phyloP scores from a whole-genome alignment of 768 basidiomycete genomes.

The Lactarius sp. region DNA sequence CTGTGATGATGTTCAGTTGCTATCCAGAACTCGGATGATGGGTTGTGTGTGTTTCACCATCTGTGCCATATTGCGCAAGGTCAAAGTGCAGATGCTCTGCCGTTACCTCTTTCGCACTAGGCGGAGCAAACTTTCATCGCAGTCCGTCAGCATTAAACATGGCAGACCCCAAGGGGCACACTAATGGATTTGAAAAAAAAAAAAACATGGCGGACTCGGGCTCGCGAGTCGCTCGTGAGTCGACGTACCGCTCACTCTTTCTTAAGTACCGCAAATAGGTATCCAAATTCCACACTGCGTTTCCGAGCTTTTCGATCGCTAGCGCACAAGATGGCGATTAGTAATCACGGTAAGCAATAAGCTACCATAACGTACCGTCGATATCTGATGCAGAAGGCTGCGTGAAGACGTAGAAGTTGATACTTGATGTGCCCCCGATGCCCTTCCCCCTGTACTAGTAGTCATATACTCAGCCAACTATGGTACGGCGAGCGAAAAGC shows the following conservation, averaged over 20 bases:
- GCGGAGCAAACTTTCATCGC: slow-evolving; percentile 4
- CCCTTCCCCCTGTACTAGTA: slow-evolving; percentile 26
- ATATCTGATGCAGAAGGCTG: slow-evolving; percentile 25
- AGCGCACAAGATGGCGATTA: no score
- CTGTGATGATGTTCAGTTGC: not conserved
- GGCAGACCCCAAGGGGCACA: no score
- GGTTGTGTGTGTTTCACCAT: not conserved
- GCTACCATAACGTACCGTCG: slow-evolving; percentile 14
- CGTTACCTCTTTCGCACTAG: slow-evolving; percentile 1
- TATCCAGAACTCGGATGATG: not conserved
- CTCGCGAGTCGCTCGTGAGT: no score
- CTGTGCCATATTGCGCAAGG: slow-evolving; percentile 12
- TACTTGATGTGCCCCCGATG: slow-evolving; percentile 23
- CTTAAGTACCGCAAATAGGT: slow-evolving; percentile 24
- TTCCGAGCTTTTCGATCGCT: slow-evolving; percentile 28
- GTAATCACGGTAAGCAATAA: no score
- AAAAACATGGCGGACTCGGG: no score
- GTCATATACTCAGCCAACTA: not conserved
- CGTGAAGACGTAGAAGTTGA: slow-evolving; percentile 27
- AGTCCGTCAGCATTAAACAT: not conserved
- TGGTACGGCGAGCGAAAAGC: not conserved
- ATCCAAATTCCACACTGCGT: slow-evolving; percentile 32
- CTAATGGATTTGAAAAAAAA: no score
- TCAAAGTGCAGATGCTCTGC: slow-evolving; percentile 9
- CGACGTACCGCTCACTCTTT: slow-evolving; percentile 21